Base-by-base conservation (phyloP, 2,329 filamentous ascomycete genomes). In the Colletotrichum lupini region DNA sequence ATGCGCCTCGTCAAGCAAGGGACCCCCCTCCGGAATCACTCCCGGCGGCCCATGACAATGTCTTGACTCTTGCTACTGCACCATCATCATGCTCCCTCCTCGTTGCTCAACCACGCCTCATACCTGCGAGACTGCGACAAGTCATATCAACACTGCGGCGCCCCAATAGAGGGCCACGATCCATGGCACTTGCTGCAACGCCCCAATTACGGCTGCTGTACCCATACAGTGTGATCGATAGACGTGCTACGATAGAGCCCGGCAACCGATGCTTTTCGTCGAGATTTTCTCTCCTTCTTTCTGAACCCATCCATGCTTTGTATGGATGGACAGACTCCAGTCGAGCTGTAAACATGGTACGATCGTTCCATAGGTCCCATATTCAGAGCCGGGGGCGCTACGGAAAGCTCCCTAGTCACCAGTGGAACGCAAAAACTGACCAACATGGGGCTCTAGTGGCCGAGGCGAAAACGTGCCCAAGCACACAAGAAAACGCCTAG, bases 331-430 rank as follows among this genome's bases (percentile, higher is more conserved):
- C 56, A 59, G 28, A 24, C 56, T 58, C 56, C 56, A 35, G 28
- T 37, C 32, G 42, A 67, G n/a, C 30, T 67, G 62, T 67, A 67
- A 60, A 61, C 62, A 67, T 67, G 62, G 62, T 71, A 60, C 42
- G 68, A 67, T 67, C 62, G 62, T 67, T 62, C 68, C 68, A 71
- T 67, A 42, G 53, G 62, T 61, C 68, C 68, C 68, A 71, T 67
- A 30, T 66, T 32, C 24, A 22, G 12, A 26, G n/a, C 49, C 62
- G 57, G 46, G 62, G 55, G 32, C n/a, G 58, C 35, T 61, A 55
- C 37, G 37, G 14, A 42, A 42, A 19, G 46, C 37, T 28, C 49
- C 58, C 37, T 42, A 26, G 59, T 69, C 49, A 49, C 37, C 55
- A 26, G 59, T 69, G 67, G 60, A 61, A 42, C 58, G 24, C 24